phyloP scores from a whole-genome alignment of 225 moss, liverwort and hornwort genomes.

The Polytrichum formosum region DNA sequence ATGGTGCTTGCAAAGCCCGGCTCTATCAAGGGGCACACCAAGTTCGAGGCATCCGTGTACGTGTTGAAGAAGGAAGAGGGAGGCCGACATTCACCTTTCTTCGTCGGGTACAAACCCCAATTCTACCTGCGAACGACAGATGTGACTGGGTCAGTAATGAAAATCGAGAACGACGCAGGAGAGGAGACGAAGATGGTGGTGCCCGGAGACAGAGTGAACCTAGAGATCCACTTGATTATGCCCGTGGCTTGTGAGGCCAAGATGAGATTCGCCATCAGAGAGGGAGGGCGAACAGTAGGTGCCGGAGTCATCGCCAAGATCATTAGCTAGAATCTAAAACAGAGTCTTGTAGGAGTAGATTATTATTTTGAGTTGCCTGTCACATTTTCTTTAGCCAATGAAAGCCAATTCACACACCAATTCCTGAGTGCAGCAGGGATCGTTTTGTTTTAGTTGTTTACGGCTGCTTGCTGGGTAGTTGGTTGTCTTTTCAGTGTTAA shows the following conservation, averaged over 20 bases:
- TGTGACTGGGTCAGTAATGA: constrained; percentile 46
- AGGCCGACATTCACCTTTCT: constrained; percentile 60
- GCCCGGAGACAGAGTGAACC: constrained; percentile 60
- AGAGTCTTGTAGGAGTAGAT: no score
- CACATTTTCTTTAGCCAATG: no score
- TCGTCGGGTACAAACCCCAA: constrained; percentile 56
- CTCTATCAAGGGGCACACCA: constrained; percentile 34
- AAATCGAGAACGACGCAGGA: constrained; percentile 12
- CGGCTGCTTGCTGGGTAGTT: no score
- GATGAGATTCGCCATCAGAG: constrained; percentile 62
- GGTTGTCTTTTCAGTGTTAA: no score
- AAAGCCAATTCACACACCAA: no score
- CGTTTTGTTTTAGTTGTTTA: no score
- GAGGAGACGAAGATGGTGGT: constrained; percentile 61
- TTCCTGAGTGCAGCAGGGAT: no score
- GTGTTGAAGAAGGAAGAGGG: constrained; percentile 67
- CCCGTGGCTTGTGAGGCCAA: constrained; percentile 49
- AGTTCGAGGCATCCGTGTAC: constrained; percentile 61
- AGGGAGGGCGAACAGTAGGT: constrained; percentile 64
- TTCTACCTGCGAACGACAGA: constrained; percentile 66
- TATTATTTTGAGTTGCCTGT: no score
- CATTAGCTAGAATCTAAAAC: background rate
- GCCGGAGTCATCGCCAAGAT: constrained; percentile 65
- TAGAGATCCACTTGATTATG: constrained; percentile 42
- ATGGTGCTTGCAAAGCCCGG: constrained; percentile 64